Evolutionary conservation across 495 filamentous ascomycete genomes (phyloP).

Genomic region (Usnea hakonensis): DNA sequence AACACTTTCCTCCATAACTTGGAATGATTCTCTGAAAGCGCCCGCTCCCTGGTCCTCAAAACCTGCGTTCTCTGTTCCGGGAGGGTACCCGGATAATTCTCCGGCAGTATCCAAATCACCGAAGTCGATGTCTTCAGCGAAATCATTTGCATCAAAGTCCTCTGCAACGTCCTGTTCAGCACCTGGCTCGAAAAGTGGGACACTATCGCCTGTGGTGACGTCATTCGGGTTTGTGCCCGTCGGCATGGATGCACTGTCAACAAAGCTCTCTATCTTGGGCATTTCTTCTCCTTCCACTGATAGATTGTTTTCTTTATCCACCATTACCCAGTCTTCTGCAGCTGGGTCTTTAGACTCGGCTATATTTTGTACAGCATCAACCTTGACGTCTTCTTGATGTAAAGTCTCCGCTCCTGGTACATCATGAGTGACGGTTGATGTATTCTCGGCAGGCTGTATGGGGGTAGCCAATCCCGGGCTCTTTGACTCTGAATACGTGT

Average conservation of each 20-base stretch:
- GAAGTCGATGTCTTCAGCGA: slow-evolving; percentile 39
- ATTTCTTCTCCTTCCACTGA: slow-evolving; percentile 19
- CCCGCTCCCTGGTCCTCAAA: slow-evolving; percentile 38
- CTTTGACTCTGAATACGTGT: slow-evolving; percentile 3
- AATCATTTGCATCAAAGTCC: slow-evolving; percentile 39
- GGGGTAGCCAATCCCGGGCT: slow-evolving; percentile 6
- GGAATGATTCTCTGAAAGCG: slow-evolving; percentile 57
- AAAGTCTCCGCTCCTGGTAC: not conserved
- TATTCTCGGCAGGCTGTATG: slow-evolving; percentile 1
- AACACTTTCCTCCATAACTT: slow-evolving; percentile 41
- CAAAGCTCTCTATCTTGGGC: slow-evolving; percentile 16
- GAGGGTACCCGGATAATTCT: slow-evolving; percentile 53
- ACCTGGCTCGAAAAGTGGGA: slow-evolving; percentile 27
- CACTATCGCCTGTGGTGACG: slow-evolving; percentile 26
- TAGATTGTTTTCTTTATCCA: slow-evolving; percentile 38
- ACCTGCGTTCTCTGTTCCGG: slow-evolving; percentile 43
- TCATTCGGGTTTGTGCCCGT: slow-evolving; percentile 17
- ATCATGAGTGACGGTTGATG: not conserved
- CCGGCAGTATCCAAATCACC: slow-evolving; percentile 55
- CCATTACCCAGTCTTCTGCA: slow-evolving; percentile 55
- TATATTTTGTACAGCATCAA: slow-evolving; percentile 4
- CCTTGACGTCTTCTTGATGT: not conserved
- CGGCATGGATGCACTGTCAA: slow-evolving; percentile 14
- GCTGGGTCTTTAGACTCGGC: slow-evolving; percentile 28
- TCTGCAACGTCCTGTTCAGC: slow-evolving; percentile 21